Base-by-base conservation (phyloP, 2,329 filamentous ascomycete genomes). In the Fusarium haematococcum region DNA sequence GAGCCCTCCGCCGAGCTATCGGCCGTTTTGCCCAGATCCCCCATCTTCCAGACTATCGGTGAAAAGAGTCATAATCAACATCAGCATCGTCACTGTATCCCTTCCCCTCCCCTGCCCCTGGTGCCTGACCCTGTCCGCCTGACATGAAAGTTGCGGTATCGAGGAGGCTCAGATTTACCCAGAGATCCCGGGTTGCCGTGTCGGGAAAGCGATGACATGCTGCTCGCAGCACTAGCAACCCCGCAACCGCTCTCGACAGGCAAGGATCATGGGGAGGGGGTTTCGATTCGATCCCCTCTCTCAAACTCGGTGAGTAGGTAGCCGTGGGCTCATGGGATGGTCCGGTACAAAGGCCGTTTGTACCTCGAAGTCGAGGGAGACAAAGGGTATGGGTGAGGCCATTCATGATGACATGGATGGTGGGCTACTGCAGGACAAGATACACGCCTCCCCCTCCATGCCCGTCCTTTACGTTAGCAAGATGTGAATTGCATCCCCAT, bases 141-240 rank as follows among this genome's bases (percentile, higher is more conserved):
- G 48, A 41, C 56, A 45, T 71, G 60, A 72, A 61, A 72, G 60
- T 69, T 75, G 57, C 61, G 60, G 71, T 74, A 71, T 73, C 56
- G 62, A 71, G 27, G 48, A 50, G 45, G 45, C 45, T 50, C 45
- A 50, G 45, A 50, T 50, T 50, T 52, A 52, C 27, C 48, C 48
- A 37, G 23, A 50, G 45, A 30, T 66, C 64, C 70, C 67, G 73
- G 68, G 48, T 75, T 76, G 45, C 66, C 68, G 61, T 65, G 68
- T 78, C 69, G 68, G 73, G 70, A 71, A 58, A 68, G 48, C 58
- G 39, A 67, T 74, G 75, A 67, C 72, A 72, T 69, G 64, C 69
- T 62, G 63, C 60, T 64, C 65, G 58, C 66, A 71, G 61, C 76
- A 73, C 70, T 75, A 77, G 70, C 68, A 74, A 77, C 76, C 76